Conservation (phyloP, 73 alveolate species). For the Symbiodinium pilosum region DNA sequence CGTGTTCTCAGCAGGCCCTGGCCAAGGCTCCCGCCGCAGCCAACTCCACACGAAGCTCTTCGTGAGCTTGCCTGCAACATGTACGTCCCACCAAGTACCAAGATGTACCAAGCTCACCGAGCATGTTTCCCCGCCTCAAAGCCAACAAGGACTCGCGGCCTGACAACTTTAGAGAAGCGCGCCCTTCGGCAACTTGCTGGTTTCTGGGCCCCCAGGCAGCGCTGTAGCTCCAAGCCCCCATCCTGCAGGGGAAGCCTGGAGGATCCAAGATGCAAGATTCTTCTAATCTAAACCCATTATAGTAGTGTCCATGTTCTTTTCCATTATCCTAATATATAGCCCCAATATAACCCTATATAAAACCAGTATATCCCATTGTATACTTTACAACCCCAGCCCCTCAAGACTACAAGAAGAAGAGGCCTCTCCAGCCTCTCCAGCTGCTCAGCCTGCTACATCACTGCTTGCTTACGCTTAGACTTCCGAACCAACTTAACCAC, state of each 20-base stretch:
- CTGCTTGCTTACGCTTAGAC: too few species aligned
- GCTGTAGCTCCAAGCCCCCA: not conserved
- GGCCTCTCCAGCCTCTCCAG: constrained; percentile 1
- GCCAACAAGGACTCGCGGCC: constrained; percentile 8
- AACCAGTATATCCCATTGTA: too few species aligned
- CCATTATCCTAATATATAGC: too few species aligned
- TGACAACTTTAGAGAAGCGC: not conserved
- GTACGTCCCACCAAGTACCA: too few species aligned
- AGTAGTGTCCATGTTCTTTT: too few species aligned
- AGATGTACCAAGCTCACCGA: too few species aligned
- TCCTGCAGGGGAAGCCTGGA: not conserved
- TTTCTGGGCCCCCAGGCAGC: not conserved
- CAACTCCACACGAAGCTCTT: not conserved
- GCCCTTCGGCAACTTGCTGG: too few species aligned
- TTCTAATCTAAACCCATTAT: too few species aligned
- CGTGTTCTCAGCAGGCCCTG: not conserved
- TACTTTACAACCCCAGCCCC: not conserved
- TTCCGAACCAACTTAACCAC: too few species aligned
- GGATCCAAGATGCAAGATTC: too few species aligned
- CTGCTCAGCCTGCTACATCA: not conserved
- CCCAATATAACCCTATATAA: too few species aligned
- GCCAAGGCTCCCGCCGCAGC: not conserved
- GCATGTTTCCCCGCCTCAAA: not conserved
- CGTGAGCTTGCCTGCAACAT: not conserved
- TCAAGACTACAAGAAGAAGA: not conserved